A percentile compares a stretch with the other conserved stretches of the same genome.
Conservation (phyloP, 2,329 filamentous ascomycete genomes). For the Trichoderma sp. region DNA sequence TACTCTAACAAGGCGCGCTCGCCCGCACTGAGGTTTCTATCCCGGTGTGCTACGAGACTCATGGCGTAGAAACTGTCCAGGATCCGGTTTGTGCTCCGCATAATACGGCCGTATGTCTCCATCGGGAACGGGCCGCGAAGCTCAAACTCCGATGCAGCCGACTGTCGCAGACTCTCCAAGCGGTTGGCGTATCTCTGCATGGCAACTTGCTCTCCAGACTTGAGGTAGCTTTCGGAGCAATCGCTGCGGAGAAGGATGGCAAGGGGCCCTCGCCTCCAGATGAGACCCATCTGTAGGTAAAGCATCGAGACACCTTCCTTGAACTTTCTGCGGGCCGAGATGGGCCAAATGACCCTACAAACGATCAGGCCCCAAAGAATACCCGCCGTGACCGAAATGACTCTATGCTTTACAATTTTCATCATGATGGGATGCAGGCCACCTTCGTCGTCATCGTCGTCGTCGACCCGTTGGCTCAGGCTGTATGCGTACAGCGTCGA, state of each 20-base stretch:
- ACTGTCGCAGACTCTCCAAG: constrained; percentile 67
- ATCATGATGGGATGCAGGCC: constrained; percentile 76
- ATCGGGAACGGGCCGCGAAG: constrained; percentile 79
- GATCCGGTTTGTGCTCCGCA: constrained; percentile 74
- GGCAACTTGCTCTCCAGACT: constrained; percentile 77
- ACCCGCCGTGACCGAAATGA: constrained; percentile 77
- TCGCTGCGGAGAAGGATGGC: constrained; percentile 66
- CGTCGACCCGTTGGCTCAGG: constrained; percentile 71
- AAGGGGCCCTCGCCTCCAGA: constrained; percentile 91
- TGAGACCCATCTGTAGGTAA: constrained; percentile 86
- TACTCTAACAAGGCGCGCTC: constrained; percentile 75
- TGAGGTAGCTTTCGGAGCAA: constrained; percentile 68
- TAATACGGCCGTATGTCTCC: constrained; percentile 66
- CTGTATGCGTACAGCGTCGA: constrained; percentile 89
- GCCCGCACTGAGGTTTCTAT: constrained; percentile 69
- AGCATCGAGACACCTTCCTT: constrained; percentile 81
- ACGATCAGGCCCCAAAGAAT: constrained; percentile 86
- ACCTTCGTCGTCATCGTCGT: constrained; percentile 79
- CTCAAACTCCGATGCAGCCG: constrained; percentile 78
- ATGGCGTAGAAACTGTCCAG: constrained; percentile 90
- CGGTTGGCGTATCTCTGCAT: constrained; percentile 73
- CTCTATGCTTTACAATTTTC: constrained; percentile 81
- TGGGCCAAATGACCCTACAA: constrained; percentile 84
- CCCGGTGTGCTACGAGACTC: constrained; percentile 83
- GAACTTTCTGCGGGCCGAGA: constrained; percentile 79